Evolutionary conservation across 208 protist genomes (phyloP), one percentile per base, ranked within the genome.

Genomic region (Trypanosoma boissoni): DNA sequence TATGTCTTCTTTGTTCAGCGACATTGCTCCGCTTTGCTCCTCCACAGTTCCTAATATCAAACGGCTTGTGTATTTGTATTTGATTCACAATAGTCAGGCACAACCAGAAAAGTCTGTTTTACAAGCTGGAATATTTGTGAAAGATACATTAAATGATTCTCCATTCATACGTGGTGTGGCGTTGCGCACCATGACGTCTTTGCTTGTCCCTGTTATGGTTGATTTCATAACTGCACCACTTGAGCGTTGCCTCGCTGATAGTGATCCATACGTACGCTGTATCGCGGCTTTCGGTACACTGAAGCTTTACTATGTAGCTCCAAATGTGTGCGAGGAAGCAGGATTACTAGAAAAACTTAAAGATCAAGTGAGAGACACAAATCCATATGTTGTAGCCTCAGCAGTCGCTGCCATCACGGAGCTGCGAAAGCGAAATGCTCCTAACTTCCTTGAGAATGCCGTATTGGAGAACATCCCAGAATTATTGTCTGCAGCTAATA

Each of bases 61-160:
- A 80, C 99, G 99, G 46, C 83, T 99, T 2, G 94, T 98, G 0
- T 99, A 99, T 74, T 73, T 99, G 23, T 99, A 99, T 62, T 68
- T 99, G 9, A 97, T 98, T 63, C 98, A 99, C 63, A 99, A 99
- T 72, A 96, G 98, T 48, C 92, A 96, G 49, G 78, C 76, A 23
- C 89, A 99, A 64, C 98, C 98, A 36, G 96, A 99, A 58, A 80
- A 97, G 39, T 96, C 98, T 43, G 96, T 99, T 43, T 68, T 99
- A 23, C 97, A 98, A 62, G 98, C 99, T 14, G 98, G 98, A 58
- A 97, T 91, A 0, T 98, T 99, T 39, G 91, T 84, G 21, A 82
- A 98, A 75, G 97, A 99, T 78, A 91, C 94, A 2, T 64, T 91
- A 18, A 81, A 98, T 71, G 78, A 86, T 45, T 98, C 97, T 52